Evolutionary conservation across 495 filamentous ascomycete genomes (phyloP).

Genomic region (Lophium mytilinum): DNA sequence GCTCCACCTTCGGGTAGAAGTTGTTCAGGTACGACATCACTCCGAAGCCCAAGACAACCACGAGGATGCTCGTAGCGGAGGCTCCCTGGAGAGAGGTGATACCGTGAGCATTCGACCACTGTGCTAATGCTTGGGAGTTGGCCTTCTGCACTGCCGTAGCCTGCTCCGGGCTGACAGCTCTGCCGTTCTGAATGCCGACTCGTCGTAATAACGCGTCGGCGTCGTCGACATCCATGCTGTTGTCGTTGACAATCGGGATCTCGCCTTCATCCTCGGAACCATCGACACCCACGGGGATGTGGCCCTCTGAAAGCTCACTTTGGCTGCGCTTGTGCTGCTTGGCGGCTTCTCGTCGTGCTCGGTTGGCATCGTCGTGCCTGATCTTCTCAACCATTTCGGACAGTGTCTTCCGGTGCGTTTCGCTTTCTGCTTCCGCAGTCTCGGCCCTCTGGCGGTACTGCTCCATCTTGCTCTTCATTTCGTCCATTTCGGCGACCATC

Average conservation of each 20-base stretch:
- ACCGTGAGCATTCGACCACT: background rate
- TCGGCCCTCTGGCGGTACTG: conserved; percentile 68
- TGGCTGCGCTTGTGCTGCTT: conserved; percentile 16
- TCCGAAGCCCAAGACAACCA: conserved; percentile 81
- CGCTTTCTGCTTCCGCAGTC: conserved; percentile 65
- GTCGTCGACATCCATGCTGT: conserved; percentile 7
- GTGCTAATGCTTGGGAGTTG: conserved; percentile 37
- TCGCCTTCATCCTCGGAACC: conserved; percentile 10
- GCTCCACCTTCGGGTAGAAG: conserved; percentile 66
- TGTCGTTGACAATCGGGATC: conserved; percentile 21
- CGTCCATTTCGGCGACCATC: conserved; percentile 76
- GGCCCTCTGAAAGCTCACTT: conserved; percentile 1
- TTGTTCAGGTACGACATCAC: conserved; percentile 87
- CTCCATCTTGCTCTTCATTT: conserved; percentile 72
- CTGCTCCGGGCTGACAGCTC: conserved; percentile 29
- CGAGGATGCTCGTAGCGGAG: no score
- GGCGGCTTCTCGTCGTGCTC: conserved; percentile 26
- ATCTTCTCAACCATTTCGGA: conserved; percentile 85
- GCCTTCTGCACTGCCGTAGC: conserved; percentile 36
- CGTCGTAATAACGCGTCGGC: conserved; percentile 21
- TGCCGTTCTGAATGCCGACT: conserved; percentile 27
- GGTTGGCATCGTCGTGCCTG: conserved; percentile 53
- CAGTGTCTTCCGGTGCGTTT: conserved; percentile 59
- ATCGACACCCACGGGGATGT: background rate
- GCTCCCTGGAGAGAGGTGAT: no score